phyloP scores from a whole-genome alignment of 805 yeast genomes.

The Teunomyces cretensis region DNA sequence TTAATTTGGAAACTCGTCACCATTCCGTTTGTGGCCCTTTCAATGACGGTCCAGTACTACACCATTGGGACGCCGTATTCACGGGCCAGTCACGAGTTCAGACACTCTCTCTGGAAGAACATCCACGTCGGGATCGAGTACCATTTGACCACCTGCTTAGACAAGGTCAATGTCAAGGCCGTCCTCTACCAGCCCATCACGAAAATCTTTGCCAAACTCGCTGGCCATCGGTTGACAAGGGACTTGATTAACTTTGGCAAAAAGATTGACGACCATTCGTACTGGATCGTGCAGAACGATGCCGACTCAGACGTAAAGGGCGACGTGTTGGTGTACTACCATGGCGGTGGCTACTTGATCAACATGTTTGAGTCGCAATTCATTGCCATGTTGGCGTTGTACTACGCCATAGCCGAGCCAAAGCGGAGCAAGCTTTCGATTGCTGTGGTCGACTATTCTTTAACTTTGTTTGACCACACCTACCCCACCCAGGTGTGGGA shows the following conservation, averaged over 20 bases:
- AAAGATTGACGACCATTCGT: conserved; percentile 10
- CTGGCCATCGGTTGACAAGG: conserved; percentile 10
- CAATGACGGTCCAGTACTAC: conserved; percentile 24
- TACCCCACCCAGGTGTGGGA: conserved; percentile 28
- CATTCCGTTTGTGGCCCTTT: conserved; percentile 21
- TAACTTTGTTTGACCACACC: conserved; percentile 17
- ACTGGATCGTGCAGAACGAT: conserved; percentile 15
- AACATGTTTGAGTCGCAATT: conserved; percentile 22
- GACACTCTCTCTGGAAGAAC: conserved; percentile 28
- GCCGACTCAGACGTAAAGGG: conserved; percentile 8
- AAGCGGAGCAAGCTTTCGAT: conserved; percentile 16
- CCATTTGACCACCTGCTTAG: conserved; percentile 24
- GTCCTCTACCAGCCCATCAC: conserved; percentile 23
- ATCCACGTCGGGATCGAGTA: conserved; percentile 24
- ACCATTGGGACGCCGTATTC: conserved; percentile 34
- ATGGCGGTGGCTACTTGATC: conserved; percentile 28
- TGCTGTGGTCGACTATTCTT: conserved; percentile 23
- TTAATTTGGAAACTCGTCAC: conserved; percentile 21
- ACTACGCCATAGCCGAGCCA: conserved; percentile 18
- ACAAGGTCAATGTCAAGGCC: conserved; percentile 20
- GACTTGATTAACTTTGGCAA: conserved; percentile 14
- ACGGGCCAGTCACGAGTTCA: conserved; percentile 27
- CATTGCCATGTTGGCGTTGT: conserved; percentile 22
- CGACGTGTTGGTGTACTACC: conserved; percentile 21
- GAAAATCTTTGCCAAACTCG: conserved; percentile 14